A percentile compares a stretch with the other conserved stretches of the same genome.
These are phyloP conservation scores for Kalaharituber pfeilii DNA, from an alignment of 2,329 filamentous ascomycete species.

Conservation along the genomic window DNA sequence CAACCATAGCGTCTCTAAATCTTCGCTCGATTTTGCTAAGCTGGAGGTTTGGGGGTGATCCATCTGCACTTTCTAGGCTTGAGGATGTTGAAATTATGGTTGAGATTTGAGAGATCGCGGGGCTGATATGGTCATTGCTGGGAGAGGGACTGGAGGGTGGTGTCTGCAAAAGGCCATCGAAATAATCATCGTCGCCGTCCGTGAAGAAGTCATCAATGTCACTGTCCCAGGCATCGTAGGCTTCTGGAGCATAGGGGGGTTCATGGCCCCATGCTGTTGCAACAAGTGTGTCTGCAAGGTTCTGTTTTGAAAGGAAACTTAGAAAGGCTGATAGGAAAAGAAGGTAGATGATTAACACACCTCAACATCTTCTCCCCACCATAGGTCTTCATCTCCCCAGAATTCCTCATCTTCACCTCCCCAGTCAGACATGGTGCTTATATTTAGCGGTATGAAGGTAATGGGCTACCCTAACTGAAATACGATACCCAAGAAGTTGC, in stretches of 20 bases:
- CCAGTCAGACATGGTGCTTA: slow-evolving; percentile 12
- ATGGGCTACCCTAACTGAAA: too few relatives aligned
- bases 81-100: neutral
- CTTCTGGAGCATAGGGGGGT: slow-evolving; percentile 11
- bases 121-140: neutral
- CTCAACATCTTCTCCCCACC: slow-evolving; percentile 10
- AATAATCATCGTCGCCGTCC: slow-evolving; percentile 11
- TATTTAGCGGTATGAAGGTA: neutral
- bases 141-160: neutral
- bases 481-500: too few relatives aligned
- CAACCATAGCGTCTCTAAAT: neutral
- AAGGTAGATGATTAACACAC: slow-evolving; percentile 4
- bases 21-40: neutral
- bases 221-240: slow-evolving; percentile 12
- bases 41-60: neutral
- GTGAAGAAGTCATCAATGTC: slow-evolving; percentile 14
- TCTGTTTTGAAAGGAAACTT: neutral
- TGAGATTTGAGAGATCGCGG: neutral
- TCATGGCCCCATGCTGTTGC: slow-evolving; percentile 14
- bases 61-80: too few relatives aligned
- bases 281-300: slow-evolving; percentile 13
- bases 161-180: too few relatives aligned
- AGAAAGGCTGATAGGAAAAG: neutral
- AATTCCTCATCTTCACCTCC: slow-evolving; percentile 12
- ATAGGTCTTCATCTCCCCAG: slow-evolving; percentile 10